A percentile compares a stretch with the other conserved stretches of the same genome.
These are phyloP conservation scores for Moesziomyces sp. DNA, from an alignment of 1,284 basidiomycete species.

Conservation along the genomic window DNA sequence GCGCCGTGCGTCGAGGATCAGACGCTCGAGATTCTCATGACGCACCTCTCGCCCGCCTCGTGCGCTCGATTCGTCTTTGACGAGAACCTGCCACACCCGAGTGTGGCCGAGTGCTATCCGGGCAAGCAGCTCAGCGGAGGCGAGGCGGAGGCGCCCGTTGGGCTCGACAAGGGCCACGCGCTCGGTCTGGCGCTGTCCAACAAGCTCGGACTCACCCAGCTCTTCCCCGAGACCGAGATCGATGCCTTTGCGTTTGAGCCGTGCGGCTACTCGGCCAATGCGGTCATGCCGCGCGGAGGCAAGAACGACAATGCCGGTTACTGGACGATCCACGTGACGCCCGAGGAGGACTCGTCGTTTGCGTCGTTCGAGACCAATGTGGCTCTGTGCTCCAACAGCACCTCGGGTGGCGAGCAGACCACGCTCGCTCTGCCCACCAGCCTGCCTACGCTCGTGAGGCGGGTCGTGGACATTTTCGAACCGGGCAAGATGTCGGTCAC, in stretches of 20 bases:
- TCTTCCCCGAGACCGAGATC: conserved; percentile 85
- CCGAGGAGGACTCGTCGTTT: conserved; percentile 96
- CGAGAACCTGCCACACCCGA: conserved; percentile 35
- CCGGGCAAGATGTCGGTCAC: conserved; percentile 88
- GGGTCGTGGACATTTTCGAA: conserved; percentile 91
- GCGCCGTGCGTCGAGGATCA: conserved; percentile 74
- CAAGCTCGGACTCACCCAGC: conserved; percentile 81
- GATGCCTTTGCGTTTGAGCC: conserved; percentile 95
- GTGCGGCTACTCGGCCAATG: conserved; percentile 97
- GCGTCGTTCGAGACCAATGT: conserved; percentile 99
- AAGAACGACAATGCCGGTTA: conserved; percentile 71
- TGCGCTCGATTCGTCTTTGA: conserved; percentile 82
- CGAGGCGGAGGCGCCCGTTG: conserved; percentile 11
- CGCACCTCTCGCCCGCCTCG: conserved; percentile 81
- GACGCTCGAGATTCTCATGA: conserved; percentile 99
- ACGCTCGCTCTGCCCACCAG: conserved; percentile 47
- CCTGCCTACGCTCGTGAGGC: conserved; percentile 81
- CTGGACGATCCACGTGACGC: conserved; percentile 98
- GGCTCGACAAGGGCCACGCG: conserved; percentile 69
- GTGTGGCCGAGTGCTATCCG: conserved; percentile 48
- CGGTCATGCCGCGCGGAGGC: conserved; percentile 71
- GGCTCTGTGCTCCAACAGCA: conserved; percentile 73
- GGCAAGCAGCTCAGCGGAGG: conserved; percentile 12
- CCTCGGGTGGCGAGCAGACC: conserved; percentile 17
- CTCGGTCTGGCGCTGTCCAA: conserved; percentile 78